Evolutionary conservation across 306 rosid genomes (phyloP).

Genomic region (Corylus americana): DNA sequence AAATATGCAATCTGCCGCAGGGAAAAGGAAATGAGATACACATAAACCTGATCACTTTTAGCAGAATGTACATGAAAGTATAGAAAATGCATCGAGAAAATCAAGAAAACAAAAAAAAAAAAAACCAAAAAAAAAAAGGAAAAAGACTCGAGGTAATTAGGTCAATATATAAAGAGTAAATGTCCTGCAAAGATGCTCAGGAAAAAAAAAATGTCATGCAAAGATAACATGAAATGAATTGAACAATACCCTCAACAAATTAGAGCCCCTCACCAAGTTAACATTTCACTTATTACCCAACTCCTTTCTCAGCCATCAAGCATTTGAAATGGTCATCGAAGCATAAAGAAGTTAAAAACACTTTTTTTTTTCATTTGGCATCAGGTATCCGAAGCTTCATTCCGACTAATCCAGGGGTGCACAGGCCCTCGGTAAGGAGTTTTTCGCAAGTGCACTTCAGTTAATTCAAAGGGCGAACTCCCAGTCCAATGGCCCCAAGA

Average conservation of each 20-base stretch:
- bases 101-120: neutral
- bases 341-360: neutral
- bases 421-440: no score
- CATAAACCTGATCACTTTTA: neutral
- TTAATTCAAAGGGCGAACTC: no score
- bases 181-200: neutral
- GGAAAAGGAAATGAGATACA: slow-evolving; percentile 23
- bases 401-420: no score
- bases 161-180: neutral
- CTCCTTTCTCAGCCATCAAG: neutral
- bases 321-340: neutral
- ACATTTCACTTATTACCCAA: neutral
- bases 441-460: no score
- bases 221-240: neutral
- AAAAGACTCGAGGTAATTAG: neutral
- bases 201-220: neutral
- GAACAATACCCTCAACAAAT: neutral
- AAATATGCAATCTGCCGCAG: slow-evolving; percentile 76
- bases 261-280: neutral
- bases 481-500: no score
- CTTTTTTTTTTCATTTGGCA: neutral
- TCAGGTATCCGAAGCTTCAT: no score
- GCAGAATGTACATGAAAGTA: neutral
- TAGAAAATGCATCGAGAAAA: neutral
- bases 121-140: neutral